Evolutionary conservation across 768 basidiomycete species (phyloP).

Genomic region (Tricholoma furcatifolium): DNA sequence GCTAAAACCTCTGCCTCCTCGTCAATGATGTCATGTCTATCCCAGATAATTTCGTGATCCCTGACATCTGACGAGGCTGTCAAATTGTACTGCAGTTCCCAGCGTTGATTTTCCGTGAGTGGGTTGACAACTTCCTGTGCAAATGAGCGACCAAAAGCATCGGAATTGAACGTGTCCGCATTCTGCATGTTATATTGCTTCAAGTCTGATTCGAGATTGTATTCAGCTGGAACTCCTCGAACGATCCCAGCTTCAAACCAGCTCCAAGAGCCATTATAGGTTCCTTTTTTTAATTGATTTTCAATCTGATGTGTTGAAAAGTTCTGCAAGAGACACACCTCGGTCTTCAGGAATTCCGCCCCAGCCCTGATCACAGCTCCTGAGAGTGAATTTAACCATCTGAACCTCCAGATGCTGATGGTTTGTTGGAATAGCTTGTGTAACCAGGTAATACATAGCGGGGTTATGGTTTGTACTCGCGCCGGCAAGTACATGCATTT

Average conservation of each 20-base stretch:
- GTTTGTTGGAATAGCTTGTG: conserved; percentile 15
- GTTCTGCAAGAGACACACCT: conserved; percentile 17
- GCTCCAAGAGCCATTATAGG: no score
- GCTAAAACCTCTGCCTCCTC: conserved; percentile 14
- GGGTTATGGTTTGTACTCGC: conserved; percentile 5
- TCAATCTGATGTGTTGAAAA: background rate
- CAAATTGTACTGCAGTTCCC: conserved; percentile 28
- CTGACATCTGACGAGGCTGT: conserved; percentile 6
- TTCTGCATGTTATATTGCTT: background rate
- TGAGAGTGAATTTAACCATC: conserved; percentile 18
- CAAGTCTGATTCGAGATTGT: background rate
- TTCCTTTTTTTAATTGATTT: no score
- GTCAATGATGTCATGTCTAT: conserved; percentile 5
- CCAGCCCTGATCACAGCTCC: conserved; percentile 31
- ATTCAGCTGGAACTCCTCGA: no score
- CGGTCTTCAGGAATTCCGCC: conserved; percentile 20
- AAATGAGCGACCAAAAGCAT: background rate
- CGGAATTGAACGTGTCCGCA: conserved; percentile 3
- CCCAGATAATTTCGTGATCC: conserved; percentile 25
- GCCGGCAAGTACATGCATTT: conserved; percentile 2
- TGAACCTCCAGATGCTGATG: conserved; percentile 15
- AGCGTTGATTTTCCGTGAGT: conserved; percentile 12
- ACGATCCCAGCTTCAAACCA: no score
- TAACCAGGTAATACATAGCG: conserved; percentile 19
- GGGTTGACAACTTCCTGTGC: conserved; percentile 15